Base-by-base conservation (phyloP, 2,329 filamentous ascomycete genomes). In the Colletotrichum eleusines region DNA sequence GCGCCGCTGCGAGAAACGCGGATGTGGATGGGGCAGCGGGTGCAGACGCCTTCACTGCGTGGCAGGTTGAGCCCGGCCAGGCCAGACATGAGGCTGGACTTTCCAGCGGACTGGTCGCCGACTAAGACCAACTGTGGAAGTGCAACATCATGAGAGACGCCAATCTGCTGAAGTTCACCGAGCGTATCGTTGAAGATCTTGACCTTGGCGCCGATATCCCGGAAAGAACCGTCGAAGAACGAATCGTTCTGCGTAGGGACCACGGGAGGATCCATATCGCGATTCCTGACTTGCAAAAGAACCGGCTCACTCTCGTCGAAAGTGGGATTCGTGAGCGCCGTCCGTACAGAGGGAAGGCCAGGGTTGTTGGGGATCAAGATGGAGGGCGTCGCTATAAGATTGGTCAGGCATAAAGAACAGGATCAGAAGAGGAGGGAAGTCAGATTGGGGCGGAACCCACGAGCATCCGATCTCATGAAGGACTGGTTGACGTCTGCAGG, bases 21-120 rank as follows among this genome's bases (percentile, higher is more conserved):
- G 61, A 97, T 96, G 65, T 94, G 92, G 0, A 97, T 86, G 0
- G 94, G 94, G 69, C 93, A 97, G 0, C 92, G 83, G 0, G 94
- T 97, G 76, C 94, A 97, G 0, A 91, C 92, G 0, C 91, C 92
- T 5, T 88, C 87, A 50, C 87, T 89, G 1, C 91, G 86, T 0
- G 94, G 94, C 0, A 95, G 88, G 26, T 90, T 90, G 31, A 96
- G 90, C 5, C 91, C 92, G 0, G 87, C 85, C 57, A 92, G 87
- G 0, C 88, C 90, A 16, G 90, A 90, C 86, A 88, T 88, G 6
- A 88, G 76, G 35, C 83, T 94, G 0, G 91, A 94, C 77, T 97
- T 97, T 0, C 94, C 95, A 0, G 94, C 92, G 0, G 89, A 93
- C 76, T 97, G 94, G 59, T 97, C 94, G 0, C 94, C 94, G 0